Evolutionary conservation across 306 rosid species (phyloP), one percentile per base, ranked within the genome.

Genomic region (Quercus dentata): DNA sequence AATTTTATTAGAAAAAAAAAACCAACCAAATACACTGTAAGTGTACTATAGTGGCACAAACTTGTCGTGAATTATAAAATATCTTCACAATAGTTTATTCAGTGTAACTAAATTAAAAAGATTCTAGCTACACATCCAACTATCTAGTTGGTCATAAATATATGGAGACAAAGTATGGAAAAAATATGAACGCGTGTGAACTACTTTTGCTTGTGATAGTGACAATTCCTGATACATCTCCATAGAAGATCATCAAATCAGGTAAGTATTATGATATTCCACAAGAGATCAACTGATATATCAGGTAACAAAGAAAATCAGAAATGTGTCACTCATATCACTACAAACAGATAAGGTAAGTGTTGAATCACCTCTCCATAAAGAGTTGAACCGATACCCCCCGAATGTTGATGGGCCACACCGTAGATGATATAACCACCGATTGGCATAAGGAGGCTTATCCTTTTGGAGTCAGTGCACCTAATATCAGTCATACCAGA

Each of bases 371-470:
- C 98, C 92, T 90, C 84, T 87, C 97, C 84, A 73, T 89, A 92
- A 12, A 94, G 80, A 58, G 89, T 83, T 55, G 94, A 72, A 49
- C 94, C 96, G 4, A 20, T 64, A 52, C 91, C 98, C n/a, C n/a
- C 96, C 1, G 88, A 76, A 83, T 94, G 98, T 56, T 92, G 98
- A 82, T 94, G 98, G 71, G 94, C 96, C 69, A 78, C 91, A 75
- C 89, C 96, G 59, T 94, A 92, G 76, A 94, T 46, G 13, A 94
- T 63, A 80, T 83, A 92, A 14, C 97, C 97, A 67, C 89, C 90
- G 4, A 20, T 69, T 69, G 86, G 84, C 70, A 90, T 33, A 1
- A 79, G 88, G 11, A 85, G 56, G 56, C 28, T 83, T 71, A 89
- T 61, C 68, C 69, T 76, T 76, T 63, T 86, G 5, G 65, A 86